Conservation (phyloP, 139 green algal genomes). For the Auxenochlorella pyrenoidosa region DNA sequence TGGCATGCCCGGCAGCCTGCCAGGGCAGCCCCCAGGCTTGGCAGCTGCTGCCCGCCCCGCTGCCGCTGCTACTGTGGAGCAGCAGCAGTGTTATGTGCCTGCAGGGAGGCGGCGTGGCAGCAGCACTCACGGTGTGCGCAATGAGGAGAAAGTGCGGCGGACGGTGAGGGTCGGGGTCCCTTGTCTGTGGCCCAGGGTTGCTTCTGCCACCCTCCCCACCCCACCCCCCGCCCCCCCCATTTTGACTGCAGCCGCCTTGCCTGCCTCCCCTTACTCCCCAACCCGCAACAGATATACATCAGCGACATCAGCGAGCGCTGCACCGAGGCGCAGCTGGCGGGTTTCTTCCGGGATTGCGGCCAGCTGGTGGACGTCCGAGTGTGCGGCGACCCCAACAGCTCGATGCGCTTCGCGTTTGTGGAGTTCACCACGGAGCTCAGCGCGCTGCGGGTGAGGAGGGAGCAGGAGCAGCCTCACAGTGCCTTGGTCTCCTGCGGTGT, state of each 20-base stretch:
- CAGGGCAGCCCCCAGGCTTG: not conserved
- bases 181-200: too few species aligned
- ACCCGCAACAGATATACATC: conserved; percentile 71
- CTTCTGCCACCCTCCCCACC: too few species aligned
- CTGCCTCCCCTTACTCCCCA: not conserved
- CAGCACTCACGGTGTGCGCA: not conserved
- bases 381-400: conserved; percentile 93
- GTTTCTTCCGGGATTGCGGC: conserved; percentile 79
- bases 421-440: conserved; percentile 84
- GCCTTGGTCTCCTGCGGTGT: too few species aligned
- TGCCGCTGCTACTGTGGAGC: not conserved
- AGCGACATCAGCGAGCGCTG: conserved; percentile 80
- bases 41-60: not conserved
- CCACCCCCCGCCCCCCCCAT: too few species aligned
- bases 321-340: conserved; percentile 80
- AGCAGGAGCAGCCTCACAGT: not conserved
- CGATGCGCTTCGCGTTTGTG: conserved; percentile 96
- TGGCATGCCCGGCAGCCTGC: not conserved
- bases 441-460: conserved; percentile 54
- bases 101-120: not conserved
- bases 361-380: conserved; percentile 91
- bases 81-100: not conserved
- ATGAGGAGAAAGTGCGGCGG: conserved; percentile 78
- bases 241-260: too few species aligned
- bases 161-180: conserved; percentile 70